Evolutionary conservation across 2,329 filamentous ascomycete species (phyloP).

Genomic region (Phyllosticta citribraziliensis): DNA sequence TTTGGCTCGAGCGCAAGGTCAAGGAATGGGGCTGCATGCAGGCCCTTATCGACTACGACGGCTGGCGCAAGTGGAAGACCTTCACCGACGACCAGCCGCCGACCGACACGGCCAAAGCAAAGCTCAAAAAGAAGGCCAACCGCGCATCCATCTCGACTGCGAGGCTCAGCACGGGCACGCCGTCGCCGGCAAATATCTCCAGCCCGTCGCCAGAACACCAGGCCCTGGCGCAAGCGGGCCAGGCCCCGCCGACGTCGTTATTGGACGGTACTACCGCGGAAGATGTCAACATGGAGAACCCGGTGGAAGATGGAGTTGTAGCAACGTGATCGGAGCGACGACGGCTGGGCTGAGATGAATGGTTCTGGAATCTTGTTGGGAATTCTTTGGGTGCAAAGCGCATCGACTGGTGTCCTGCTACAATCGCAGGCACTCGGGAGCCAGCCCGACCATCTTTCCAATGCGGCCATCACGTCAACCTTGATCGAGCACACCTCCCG

Average conservation of each 20-base stretch:
- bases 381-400: no score
- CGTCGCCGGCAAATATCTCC: not conserved
- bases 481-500: no score
- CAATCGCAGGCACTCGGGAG: no score
- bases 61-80: constrained; percentile 96
- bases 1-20: constrained; percentile 94
- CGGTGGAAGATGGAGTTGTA: not conserved
- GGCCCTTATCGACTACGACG: constrained; percentile 94
- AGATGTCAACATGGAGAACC: not conserved
- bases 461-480: no score
- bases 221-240: not conserved
- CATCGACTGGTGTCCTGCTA: no score
- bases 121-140: constrained; percentile 15
- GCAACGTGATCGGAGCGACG: not conserved
- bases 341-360: no score
- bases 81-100: constrained; percentile 38
- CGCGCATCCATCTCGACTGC: constrained; percentile 3
- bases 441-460: no score
- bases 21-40: constrained; percentile 99
- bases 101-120: constrained; percentile 19
- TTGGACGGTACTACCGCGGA: not conserved
- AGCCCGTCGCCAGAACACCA: not conserved
- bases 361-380: no score
- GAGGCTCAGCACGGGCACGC: not conserved
- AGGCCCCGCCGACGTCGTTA: not conserved